Conservation (phyloP, 768 basidiomycete genomes). For the Mycena leptocephala region DNA sequence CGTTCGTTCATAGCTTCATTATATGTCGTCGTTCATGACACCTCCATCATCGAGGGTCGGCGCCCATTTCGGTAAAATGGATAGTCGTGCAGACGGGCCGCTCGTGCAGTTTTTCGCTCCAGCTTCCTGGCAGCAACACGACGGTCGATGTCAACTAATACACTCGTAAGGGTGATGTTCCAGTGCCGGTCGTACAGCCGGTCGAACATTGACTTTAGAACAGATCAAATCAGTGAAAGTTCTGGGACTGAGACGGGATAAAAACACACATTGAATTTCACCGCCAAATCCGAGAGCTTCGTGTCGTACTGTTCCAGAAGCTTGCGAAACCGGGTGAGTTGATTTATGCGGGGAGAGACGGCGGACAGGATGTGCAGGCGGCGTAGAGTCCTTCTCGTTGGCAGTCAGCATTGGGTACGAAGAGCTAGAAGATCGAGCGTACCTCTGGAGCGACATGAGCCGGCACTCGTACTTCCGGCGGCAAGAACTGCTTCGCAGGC, state of each 20-base stretch:
- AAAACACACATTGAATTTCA: constrained; percentile 30
- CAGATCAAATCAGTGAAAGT: not conserved
- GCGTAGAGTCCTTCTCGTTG: constrained; percentile 16
- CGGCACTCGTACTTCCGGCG: constrained; percentile 27
- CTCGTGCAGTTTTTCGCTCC: constrained; percentile 20
- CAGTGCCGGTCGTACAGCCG: constrained; percentile 19
- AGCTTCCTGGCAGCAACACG: constrained; percentile 11
- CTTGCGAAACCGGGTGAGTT: constrained; percentile 9
- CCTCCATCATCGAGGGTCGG: constrained; percentile 17
- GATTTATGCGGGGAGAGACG: constrained; percentile 14
- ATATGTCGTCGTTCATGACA: constrained; percentile 29
- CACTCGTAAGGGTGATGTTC: not conserved
- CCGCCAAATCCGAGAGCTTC: constrained; percentile 32
- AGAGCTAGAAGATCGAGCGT: not conserved
- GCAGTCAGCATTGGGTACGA: not conserved
- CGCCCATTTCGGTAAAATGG: constrained; percentile 5
- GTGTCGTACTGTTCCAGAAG: constrained; percentile 23
- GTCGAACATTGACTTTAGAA: constrained; percentile 25
- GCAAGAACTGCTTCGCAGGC: constrained; percentile 21
- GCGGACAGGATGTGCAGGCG: constrained; percentile 28
- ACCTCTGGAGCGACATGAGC: constrained; percentile 28
- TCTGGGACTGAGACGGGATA: not conserved
- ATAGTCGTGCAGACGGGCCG: constrained; percentile 8
- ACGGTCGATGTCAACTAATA: constrained; percentile 14
- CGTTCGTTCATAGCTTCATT: too few relatives aligned